These are phyloP conservation scores for Gossypium schwendimanii DNA, from an alignment of 441 rosid species.

Conservation along the genomic window DNA sequence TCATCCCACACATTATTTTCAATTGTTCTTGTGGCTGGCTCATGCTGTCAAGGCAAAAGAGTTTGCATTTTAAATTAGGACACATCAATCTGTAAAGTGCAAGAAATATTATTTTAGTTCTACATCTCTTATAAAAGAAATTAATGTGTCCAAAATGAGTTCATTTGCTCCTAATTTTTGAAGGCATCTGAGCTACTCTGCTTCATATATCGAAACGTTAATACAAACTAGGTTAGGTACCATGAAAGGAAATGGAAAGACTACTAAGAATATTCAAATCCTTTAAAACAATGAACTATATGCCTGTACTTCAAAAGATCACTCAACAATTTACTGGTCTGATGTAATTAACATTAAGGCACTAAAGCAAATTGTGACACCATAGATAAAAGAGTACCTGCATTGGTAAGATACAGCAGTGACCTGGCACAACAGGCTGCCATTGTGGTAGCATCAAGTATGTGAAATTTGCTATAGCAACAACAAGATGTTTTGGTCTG, in stretches of 20 bases:
- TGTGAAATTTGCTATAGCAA: slow-evolving; percentile 76
- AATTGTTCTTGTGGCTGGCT: slow-evolving; percentile 57
- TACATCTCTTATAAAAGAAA: neutral
- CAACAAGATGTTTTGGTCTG: slow-evolving; percentile 71
- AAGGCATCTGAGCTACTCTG: neutral
- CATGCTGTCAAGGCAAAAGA: slow-evolving; percentile 48
- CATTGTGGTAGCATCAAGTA: slow-evolving; percentile 75
- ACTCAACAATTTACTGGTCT: neutral
- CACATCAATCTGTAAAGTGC: neutral
- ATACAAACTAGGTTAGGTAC: neutral
- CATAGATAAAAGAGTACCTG: slow-evolving; percentile 40
- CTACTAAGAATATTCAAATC: neutral
- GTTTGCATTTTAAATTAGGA: neutral
- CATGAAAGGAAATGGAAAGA: neutral
- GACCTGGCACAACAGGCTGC: slow-evolving; percentile 75
- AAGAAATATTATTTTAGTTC: neutral
- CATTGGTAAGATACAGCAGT: slow-evolving; percentile 76
- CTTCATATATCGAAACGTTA: neutral
- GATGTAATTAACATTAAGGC: neutral
- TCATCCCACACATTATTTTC: slow-evolving; percentile 81
- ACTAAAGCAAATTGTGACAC: neutral
- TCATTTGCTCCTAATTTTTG: neutral
- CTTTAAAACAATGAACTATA: neutral
- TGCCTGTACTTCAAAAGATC: neutral
- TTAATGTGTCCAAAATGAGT: neutral